Evolutionary conservation across 129 eudicot species (phyloP), one percentile per base, ranked within the genome.

Genomic region (Pseudognaphalium luteoalbum): DNA sequence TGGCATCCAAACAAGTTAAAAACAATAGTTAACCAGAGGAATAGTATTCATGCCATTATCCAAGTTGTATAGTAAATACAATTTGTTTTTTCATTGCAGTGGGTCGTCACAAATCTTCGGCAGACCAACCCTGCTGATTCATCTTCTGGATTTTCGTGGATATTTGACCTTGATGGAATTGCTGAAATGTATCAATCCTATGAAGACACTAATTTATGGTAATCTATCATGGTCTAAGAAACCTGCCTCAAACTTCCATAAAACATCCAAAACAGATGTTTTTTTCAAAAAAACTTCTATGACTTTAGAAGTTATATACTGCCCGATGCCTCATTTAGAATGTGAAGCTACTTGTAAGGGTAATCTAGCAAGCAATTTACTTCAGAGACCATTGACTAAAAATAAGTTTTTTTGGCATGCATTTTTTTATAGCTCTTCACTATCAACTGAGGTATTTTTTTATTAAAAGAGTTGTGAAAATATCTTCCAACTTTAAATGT

Each of bases 151-250:
- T 90, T 86, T 80, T 85, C 88, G 4, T 93, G 97, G 98, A 81
- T 67, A 56, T 93, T 93, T 68, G 82, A 93, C 85, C 98, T 93
- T 66, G 78, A 88, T 22, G 98, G 98, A 54, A 90, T 93, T 76
- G 64, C 95, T 50, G 91, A 93, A 76, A 93, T 93, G 98, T 93
- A 93, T 79, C 91, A 83, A 75, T 93, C 98, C 8, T 93, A 90
- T 81, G 98, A 93, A 84, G 96, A 88, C 30, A 93, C 98, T 74
- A 93, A 88, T 72, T 64, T 93, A 79, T 93, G 97, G 98, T 90
- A 87, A 73, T 60, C 44, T 37, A 21, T 21, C 17, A 14, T 14
- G n/a, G 54, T 47, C 34, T 19, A 41, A 58, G 58, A 64, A 29
- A 69, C 28, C n/a, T 30, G 25, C 70, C 10, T 39, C 30, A 22